These are phyloP conservation scores for Exophiala bonariae DNA, from an alignment of 2,329 filamentous ascomycete genomes.

Conservation along the genomic window DNA sequence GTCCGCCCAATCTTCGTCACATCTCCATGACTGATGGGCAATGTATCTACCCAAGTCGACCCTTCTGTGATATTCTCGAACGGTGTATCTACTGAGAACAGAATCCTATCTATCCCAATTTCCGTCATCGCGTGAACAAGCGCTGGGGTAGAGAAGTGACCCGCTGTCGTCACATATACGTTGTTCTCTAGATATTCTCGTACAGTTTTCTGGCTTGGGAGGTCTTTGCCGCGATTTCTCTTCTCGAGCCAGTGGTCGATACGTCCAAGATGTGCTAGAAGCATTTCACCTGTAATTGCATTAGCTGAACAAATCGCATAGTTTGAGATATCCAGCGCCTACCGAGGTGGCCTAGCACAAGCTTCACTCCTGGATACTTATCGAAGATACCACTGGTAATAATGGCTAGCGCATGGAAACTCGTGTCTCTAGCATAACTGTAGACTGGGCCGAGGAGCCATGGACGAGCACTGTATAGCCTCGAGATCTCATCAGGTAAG, in stretches of 20 bases:
- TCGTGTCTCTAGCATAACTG: constrained; percentile 22
- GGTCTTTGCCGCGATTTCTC: constrained; percentile 10
- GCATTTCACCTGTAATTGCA: constrained; percentile 36
- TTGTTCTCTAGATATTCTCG: constrained; percentile 41
- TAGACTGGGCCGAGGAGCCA: constrained; percentile 20
- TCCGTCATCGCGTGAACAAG: constrained; percentile 40
- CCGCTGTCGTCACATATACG: constrained; percentile 41
- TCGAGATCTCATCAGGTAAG: constrained; percentile 44
- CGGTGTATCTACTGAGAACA: constrained; percentile 39
- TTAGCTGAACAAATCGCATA: background rate
- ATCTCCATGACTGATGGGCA: constrained; percentile 4
- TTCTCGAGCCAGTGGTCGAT: constrained; percentile 24
- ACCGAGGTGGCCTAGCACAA: constrained; percentile 55
- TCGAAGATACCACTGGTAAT: constrained; percentile 58
- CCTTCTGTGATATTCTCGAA: constrained; percentile 21
- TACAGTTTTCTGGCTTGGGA: constrained; percentile 31
- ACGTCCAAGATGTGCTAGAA: constrained; percentile 52
- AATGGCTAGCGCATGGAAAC: constrained; percentile 40
- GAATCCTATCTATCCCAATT: constrained; percentile 37
- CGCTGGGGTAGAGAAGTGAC: constrained; percentile 40
- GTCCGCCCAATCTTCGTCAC: constrained; percentile 6
- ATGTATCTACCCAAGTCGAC: constrained; percentile 21
- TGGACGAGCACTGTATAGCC: constrained; percentile 17
- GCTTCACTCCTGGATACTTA: constrained; percentile 52
- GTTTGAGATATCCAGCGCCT: too few species aligned